Evolutionary conservation across 768 basidiomycete genomes (phyloP), one percentile per base, ranked within the genome.

Genomic region (Lentinula aciculospora): DNA sequence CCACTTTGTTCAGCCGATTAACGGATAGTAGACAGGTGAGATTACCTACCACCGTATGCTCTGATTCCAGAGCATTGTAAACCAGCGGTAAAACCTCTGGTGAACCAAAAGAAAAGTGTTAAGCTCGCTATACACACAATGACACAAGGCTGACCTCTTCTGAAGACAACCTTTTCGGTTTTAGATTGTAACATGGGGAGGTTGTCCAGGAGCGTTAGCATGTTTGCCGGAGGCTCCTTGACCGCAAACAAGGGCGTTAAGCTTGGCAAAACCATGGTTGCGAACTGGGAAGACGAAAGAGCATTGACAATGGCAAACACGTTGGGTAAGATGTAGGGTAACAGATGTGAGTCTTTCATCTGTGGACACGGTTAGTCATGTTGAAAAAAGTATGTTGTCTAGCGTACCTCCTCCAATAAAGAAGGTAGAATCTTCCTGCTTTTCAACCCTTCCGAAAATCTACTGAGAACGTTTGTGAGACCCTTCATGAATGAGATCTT

Each of bases 401-500:
- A 49, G 39, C 65, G 53, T 58, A 94, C 93, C 80, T 98, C 96
- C 73, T 98, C 97, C 10, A 99, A 74, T 17, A 99, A 77, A 27
- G 92, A 87, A 10, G 95, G 94, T 36, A 99, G 75, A 49, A 98
- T 89, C 68, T 98, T 98, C 23, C 94, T 82, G 56, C 80, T 87
- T 53, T 86, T 81, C 56, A 98, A 75, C 15, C 94, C 88, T 64
- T 94, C 92, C 8, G 90, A 89, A 71, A 99, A 98, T 46, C 80
- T 84, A 56, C 85, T 84, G 36, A 98, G 72, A 6, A 98, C 94
- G 50, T 79, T 67, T 1, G 87, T 79, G 19, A 98, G 73, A 0
- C 96, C 95, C 68, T 92, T 92, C 84, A 98, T 89, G 69, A 98
- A 98, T 0, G 91, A 90, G 27, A 97, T 88, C 69, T 98, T 98